Evolutionary conservation across 2,329 filamentous ascomycete genomes (phyloP), one percentile per base, ranked within the genome.

Genomic region (Penicillium oxalicum): DNA sequence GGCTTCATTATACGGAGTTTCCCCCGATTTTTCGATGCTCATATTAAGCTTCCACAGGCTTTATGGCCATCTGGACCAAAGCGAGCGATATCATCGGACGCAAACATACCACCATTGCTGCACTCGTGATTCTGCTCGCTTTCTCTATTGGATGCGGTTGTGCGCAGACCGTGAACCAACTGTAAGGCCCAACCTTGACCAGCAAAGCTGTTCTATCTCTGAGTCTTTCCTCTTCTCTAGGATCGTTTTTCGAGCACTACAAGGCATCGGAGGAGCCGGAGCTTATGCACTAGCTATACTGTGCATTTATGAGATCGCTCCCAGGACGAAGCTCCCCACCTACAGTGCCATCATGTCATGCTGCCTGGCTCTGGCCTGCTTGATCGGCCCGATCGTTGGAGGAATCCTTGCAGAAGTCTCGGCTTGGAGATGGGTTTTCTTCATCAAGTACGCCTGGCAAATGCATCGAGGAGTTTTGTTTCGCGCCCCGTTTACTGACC

Each of bases 201-300:
- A 12, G 3, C 2, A 12, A 26, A 12, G 7, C 5, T 34, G 9
- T 29, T 12, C 29, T n/a, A 27, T 26, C 34, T 34, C 27, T 3
- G 9, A 46, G 18, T 13, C 50, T 52, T 26, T 49, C n/a, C 29
- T 34, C 13, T 5, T 18, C 7, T 13, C 26, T 38, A 68, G 66
- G 8, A 65, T 66, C 36, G 57, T 67, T 33, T 59, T 59, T 18
- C 61, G 63, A 52, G 55, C 62, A 24, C 56, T 67, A 6, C 64
- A 68, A 53, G 65, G 66, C 28, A 60, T 67, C 27, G 65, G 65
- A 6, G 64, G 59, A 4, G 57, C 60, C 3, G 65, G 66, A n/a
- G 50, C 59, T n/a, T 61, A 61, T 29, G 57, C 64, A 2, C 50
- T 69, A 7, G 56, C 55, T 12, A 59, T 61, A 24, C 40, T 66